Conservation (phyloP, 176 grass and related monocot genomes). For the Carex myosuroides region DNA sequence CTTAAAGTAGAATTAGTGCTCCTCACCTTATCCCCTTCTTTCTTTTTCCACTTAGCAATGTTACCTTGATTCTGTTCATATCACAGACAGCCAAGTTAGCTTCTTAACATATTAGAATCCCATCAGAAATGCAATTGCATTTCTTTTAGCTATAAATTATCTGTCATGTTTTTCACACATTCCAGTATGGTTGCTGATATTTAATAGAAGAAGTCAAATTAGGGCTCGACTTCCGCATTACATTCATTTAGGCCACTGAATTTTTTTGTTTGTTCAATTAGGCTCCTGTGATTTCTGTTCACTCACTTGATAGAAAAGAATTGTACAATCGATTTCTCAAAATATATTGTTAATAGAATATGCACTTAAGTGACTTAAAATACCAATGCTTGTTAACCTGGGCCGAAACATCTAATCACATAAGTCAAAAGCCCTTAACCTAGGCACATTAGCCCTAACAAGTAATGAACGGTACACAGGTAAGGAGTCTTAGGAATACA, state of each 20-base stretch:
- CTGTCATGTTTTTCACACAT: neutral
- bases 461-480: neutral
- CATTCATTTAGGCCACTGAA: neutral
- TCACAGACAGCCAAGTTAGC: slow-evolving; percentile 1
- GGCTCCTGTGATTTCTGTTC: neutral
- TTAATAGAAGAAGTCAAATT: neutral
- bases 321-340: neutral
- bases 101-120: neutral
- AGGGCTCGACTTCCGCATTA: neutral
- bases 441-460: neutral
- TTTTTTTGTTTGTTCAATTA: neutral
- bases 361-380: neutral
- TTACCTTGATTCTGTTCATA: slow-evolving; percentile 92
- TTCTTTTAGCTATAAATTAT: neutral
- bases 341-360: neutral
- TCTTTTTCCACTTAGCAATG: slow-evolving; percentile 89
- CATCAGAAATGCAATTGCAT: neutral
- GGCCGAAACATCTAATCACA: neutral
- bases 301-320: neutral
- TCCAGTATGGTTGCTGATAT: neutral
- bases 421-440: neutral
- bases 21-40: slow-evolving; percentile 89
- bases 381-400: neutral
- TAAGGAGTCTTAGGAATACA: neutral
- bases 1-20: neutral